A percentile compares a stretch with the other conserved stretches of the same genome.
Evolutionary conservation across 2,329 filamentous ascomycete species (phyloP).

Genomic region (Ophiostoma angusticollis): DNA sequence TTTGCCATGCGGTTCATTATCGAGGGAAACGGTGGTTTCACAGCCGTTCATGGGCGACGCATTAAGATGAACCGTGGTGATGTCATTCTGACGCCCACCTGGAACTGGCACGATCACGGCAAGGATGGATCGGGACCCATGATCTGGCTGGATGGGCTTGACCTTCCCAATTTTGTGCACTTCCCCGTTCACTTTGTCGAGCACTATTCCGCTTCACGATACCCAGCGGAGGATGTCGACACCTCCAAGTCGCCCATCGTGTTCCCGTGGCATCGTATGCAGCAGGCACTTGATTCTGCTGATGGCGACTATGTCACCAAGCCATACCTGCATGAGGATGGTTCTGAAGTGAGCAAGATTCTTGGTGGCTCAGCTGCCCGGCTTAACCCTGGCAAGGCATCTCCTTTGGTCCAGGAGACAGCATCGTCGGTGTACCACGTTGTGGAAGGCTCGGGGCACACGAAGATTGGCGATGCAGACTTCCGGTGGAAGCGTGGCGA

Average conservation of each 20-base stretch:
- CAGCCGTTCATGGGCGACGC: constrained; percentile 36
- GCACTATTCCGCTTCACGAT: constrained; percentile 11
- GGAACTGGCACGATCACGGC: constrained; percentile 47
- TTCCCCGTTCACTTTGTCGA: constrained; percentile 41
- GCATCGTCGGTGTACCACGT: constrained; percentile 41
- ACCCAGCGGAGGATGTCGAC: constrained; percentile 24
- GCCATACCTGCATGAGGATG: constrained; percentile 22
- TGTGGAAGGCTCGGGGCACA: constrained; percentile 31
- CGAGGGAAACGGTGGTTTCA: constrained; percentile 39
- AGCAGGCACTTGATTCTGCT: constrained; percentile 25
- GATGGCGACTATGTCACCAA: constrained; percentile 18
- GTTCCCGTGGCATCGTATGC: constrained; percentile 36
- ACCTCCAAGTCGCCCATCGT: constrained; percentile 28
- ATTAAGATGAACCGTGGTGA: constrained; percentile 37
- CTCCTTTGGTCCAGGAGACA: constrained; percentile 32
- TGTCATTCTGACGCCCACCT: constrained; percentile 41
- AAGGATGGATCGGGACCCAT: constrained; percentile 39
- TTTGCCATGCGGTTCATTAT: constrained; percentile 44
- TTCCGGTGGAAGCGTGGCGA: constrained; percentile 36
- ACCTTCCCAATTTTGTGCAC: constrained; percentile 36
- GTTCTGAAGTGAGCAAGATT: constrained; percentile 29
- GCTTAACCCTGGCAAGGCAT: constrained; percentile 24
- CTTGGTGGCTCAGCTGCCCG: constrained; percentile 35
- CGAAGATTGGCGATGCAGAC: constrained; percentile 24
- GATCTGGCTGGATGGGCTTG: constrained; percentile 44